Percentiles rank a stretch among this genome's conserved stretches.
Conservation (phyloP, 129 eudicot species). For the Centrapalus pauciflorus region DNA sequence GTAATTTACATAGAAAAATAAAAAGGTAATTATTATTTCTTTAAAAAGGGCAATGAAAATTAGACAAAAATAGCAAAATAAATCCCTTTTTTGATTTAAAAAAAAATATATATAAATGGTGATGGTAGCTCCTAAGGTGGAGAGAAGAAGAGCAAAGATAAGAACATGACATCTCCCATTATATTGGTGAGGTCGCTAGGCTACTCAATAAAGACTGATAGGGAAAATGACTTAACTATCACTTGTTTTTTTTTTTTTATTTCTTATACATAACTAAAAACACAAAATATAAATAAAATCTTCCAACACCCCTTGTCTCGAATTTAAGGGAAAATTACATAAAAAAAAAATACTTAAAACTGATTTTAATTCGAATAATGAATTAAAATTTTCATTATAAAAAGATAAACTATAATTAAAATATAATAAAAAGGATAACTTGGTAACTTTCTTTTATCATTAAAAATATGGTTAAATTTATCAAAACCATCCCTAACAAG, state of each 20-base stretch:
- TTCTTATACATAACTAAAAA: no score
- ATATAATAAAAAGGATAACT: no score
- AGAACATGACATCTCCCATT: conserved; percentile 33
- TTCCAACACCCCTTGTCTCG: neutral
- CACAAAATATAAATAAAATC: neutral
- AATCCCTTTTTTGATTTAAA: no score
- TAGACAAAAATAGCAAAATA: no score
- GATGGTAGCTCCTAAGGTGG: conserved; percentile 33
- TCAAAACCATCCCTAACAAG: no score
- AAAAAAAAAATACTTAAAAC: neutral
- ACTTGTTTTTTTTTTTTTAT: conserved; percentile 2
- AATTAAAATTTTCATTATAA: neutral
- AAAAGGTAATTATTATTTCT: no score
- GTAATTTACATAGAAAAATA: no score
- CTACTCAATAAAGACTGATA: conserved; percentile 3
- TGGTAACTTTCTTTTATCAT: no score
- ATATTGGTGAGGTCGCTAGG: conserved; percentile 19
- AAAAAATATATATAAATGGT: neutral
- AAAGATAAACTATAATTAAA: no score
- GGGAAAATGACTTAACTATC: neutral
- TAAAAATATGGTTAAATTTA: no score
- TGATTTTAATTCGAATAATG: no score
- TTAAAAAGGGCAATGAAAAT: no score
- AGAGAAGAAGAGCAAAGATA: conserved; percentile 28
- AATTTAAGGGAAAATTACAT: neutral